Percentiles rank a stretch among this genome's conserved stretches.
These are phyloP conservation scores for Cardiospermum halicacabum DNA, from an alignment of 345 rosid species.

Conservation along the genomic window DNA sequence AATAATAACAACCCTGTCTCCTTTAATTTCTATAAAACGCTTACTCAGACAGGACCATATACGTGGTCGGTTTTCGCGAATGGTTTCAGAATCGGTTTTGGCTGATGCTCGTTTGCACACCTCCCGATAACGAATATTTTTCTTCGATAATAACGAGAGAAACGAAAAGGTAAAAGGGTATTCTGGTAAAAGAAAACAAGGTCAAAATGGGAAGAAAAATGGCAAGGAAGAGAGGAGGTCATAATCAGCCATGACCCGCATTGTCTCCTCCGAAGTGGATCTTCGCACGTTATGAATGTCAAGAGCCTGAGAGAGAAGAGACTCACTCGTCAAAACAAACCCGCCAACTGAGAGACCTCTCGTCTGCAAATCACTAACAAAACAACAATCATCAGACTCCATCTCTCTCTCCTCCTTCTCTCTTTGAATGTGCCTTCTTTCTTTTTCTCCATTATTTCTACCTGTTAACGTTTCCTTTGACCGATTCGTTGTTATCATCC, in stretches of 20 bases:
- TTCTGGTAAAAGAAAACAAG: background rate
- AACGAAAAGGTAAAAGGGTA: conserved; percentile 14
- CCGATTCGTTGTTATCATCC: background rate
- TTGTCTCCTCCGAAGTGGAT: conserved; percentile 55
- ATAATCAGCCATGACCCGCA: conserved; percentile 30
- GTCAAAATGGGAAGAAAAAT: background rate
- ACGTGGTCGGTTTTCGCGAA: no score
- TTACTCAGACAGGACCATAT: no score
- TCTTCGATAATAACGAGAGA: no score
- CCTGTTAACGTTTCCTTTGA: background rate
- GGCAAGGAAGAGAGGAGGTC: conserved; percentile 12
- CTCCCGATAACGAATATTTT: no score
- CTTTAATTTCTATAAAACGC: no score
- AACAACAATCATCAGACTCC: conserved; percentile 23
- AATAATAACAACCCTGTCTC: no score
- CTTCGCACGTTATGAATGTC: conserved; percentile 53
- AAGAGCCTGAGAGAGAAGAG: background rate
- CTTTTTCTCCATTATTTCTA: background rate
- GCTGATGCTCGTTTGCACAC: no score
- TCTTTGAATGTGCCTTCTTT: background rate
- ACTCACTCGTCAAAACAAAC: conserved; percentile 1
- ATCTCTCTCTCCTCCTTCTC: conserved; percentile 6
- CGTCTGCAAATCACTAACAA: conserved; percentile 16
- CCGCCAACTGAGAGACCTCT: conserved; percentile 23
- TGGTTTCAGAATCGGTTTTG: no score